A percentile compares a stretch with the other conserved stretches of the same genome.
Conservation (phyloP, 768 basidiomycete genomes). For the Mycena crocata region DNA sequence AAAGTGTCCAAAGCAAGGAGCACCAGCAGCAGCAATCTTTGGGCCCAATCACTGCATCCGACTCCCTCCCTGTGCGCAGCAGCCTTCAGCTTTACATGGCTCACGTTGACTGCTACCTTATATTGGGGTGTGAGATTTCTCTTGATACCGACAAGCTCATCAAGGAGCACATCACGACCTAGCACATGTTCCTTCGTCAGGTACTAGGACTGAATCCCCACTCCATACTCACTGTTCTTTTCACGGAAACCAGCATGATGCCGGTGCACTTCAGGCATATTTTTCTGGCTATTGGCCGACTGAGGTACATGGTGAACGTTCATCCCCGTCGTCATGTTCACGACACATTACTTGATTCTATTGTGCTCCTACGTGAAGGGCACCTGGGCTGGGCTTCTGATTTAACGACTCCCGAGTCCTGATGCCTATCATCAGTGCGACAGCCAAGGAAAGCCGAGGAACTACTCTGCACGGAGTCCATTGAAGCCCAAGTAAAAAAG, state of each 20-base stretch:
- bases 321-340: background rate
- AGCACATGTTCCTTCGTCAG: slow-evolving; percentile 11
- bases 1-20: background rate
- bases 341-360: background rate
- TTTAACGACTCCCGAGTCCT: too few relatives aligned
- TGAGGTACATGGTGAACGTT: background rate
- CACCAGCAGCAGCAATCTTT: background rate
- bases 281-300: background rate
- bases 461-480: background rate
- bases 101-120: background rate
- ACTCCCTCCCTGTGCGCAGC: background rate
- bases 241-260: slow-evolving; percentile 25
- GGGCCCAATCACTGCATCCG: background rate
- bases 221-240: slow-evolving; percentile 11
- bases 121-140: background rate
- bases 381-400: slow-evolving; percentile 14
- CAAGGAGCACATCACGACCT: background rate
- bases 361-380: background rate
- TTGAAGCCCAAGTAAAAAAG: background rate
- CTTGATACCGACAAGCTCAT: background rate
- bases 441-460: background rate
- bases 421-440: background rate
- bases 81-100: background rate
- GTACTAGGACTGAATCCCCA: background rate
- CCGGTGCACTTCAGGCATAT: slow-evolving; percentile 21